Evolutionary conservation across 192 early-diverging fungal genomes (phyloP), one percentile per base, ranked within the genome.

Genomic region (Coemansia sp.): DNA sequence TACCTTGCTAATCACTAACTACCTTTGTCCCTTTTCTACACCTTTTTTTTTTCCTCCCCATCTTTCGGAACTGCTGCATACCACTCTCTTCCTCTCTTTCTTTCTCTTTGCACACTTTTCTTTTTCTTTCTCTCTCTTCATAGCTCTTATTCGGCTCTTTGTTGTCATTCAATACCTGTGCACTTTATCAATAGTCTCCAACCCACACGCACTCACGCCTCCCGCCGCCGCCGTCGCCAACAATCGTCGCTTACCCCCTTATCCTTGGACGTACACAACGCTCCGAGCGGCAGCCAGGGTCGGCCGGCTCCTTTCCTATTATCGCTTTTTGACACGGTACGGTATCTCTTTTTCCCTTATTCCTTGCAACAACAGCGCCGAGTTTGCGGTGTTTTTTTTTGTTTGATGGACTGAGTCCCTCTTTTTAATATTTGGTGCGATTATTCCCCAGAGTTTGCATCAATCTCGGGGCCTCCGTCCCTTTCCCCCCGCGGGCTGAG

Each of bases 381-480:
- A 3, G 25, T 55, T 55, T 31, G 52, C 16, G 28, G 31, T 55
- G 26, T 28, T 55, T 55, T 53, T 25, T 25, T 28, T 12, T 45
- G 23, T 14, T 21, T 20, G 43, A 45, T 18, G 18, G 43, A 2
- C 39, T 14, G 39, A 42, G 39, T 45, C 43, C 43, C 48, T 31
- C 25, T 55, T 55, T 55, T 55, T 28, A 31, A 55, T 55, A 31
- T 55, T 45, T 55, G 52, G 1, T 21, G 52, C 52, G 25, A 55
- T 55, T 55, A 55, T 55, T 55, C 52, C 52, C 52, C 52, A 55
- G 14, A 55, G 52, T 55, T 55, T 55, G 52, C 52, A 55, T 55
- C 52, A 55, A 55, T 55, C 52, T 31, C 26, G 52, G 25, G 52
- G 14, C 52, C 26, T 55, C 52, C 52, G 52, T 55, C 52, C 28